Percentiles rank a stretch among this genome's conserved stretches.
phyloP scores from a whole-genome alignment of 31 red algal genomes.

The Bonnemaisonia californica region DNA sequence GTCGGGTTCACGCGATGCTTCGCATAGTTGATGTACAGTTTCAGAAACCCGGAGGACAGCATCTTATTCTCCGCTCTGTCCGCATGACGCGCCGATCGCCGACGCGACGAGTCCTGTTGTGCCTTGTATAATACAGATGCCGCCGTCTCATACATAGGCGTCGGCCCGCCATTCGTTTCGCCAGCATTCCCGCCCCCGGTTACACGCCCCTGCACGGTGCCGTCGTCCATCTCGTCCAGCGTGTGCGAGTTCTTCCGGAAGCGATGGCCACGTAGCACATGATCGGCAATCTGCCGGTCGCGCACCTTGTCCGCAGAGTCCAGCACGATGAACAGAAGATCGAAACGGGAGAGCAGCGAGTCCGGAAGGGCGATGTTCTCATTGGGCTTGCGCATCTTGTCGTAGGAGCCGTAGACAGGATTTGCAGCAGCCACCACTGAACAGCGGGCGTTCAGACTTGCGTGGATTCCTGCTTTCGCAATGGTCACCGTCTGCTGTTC shows the following conservation, averaged over 20 bases:
- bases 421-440: slow-evolving; percentile 97
- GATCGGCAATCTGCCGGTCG: slow-evolving; percentile 88
- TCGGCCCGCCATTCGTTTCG: slow-evolving; percentile 28
- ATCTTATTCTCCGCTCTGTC: slow-evolving; percentile 51
- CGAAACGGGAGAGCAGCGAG: slow-evolving; percentile 96
- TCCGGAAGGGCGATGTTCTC: slow-evolving; percentile 95
- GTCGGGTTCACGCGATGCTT: slow-evolving; percentile 74
- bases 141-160: slow-evolving; percentile 67
- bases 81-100: slow-evolving; percentile 40
- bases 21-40: slow-evolving; percentile 92
- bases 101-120: neutral
- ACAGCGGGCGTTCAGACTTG: slow-evolving; percentile 97
- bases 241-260: slow-evolving; percentile 54
- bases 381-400: slow-evolving; percentile 81
- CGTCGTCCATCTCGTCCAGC: slow-evolving; percentile 58
- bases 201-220: slow-evolving; percentile 13
- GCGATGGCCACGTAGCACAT: slow-evolving; percentile 90
- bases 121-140: slow-evolving; percentile 53
- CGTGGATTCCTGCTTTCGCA: slow-evolving; percentile 99
- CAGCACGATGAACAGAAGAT: slow-evolving; percentile 95
- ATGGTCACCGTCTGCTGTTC: slow-evolving; percentile 99
- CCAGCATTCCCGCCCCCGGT: slow-evolving; percentile 3
- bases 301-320: slow-evolving; percentile 83
- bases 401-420: slow-evolving; percentile 93
- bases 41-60: slow-evolving; percentile 83